Conservation (phyloP, 108 stramenopile genomes). For the Stephanodiscus minutulus region DNA sequence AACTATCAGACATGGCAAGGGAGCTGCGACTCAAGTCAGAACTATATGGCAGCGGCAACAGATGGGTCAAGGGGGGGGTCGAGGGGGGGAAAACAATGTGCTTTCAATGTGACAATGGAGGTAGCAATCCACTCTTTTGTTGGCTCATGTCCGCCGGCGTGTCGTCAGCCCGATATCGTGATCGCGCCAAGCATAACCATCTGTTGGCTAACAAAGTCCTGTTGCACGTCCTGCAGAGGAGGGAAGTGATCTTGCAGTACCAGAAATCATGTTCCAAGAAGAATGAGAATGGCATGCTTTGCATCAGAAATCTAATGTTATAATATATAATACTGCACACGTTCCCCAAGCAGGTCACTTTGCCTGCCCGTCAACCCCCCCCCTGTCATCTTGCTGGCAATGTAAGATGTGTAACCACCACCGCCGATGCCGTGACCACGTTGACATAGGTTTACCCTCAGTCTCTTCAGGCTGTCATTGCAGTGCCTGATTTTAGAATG, state of each 20-base stretch:
- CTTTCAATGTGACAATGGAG: background rate
- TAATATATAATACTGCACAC: too few relatives aligned
- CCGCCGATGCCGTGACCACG: too few relatives aligned
- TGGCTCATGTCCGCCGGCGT: slow-evolving; percentile 14
- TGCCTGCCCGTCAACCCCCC: slow-evolving; percentile 17
- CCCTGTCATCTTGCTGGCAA: background rate
- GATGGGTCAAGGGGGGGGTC: background rate
- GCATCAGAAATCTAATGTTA: too few relatives aligned
- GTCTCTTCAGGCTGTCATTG: too few relatives aligned
- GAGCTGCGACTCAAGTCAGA: slow-evolving; percentile 25
- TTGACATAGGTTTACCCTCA: too few relatives aligned
- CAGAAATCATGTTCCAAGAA: too few relatives aligned
- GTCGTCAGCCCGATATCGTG: too few relatives aligned
- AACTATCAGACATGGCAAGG: slow-evolving; percentile 21
- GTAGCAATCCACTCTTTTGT: slow-evolving; percentile 24
- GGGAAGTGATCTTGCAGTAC: slow-evolving; percentile 16
- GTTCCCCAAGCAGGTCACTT: too few relatives aligned
- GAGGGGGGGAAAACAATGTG: too few relatives aligned
- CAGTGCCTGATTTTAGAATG: too few relatives aligned
- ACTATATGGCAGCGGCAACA: slow-evolving; percentile 9
- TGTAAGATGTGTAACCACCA: background rate
- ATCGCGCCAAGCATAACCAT: slow-evolving; percentile 15
- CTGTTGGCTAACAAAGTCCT: slow-evolving; percentile 38
- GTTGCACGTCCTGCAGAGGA: slow-evolving; percentile 20
- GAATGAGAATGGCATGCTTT: too few relatives aligned